Conservation (phyloP, 2,329 filamentous ascomycete genomes). For the Pseudocercospora crystallina region DNA sequence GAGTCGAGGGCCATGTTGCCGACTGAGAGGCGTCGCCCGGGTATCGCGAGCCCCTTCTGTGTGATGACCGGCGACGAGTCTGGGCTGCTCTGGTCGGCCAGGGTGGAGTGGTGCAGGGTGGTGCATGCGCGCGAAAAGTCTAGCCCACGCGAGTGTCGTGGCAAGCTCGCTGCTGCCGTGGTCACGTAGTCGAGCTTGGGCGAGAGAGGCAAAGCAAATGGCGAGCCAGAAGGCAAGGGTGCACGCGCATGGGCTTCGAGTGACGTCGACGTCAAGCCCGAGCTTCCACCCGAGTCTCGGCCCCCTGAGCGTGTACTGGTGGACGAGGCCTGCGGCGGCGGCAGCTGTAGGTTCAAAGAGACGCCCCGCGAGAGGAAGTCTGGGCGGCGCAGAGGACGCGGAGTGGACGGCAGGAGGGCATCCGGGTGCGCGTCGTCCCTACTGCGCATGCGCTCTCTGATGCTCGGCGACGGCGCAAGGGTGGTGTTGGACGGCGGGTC, state of each 20-base stretch:
- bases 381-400: conserved; percentile 57
- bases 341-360: conserved; percentile 67
- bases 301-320: conserved; percentile 40
- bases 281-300: too few relatives aligned
- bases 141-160: conserved; percentile 81
- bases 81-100: conserved; percentile 83
- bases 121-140: conserved; percentile 94
- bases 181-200: conserved; percentile 72
- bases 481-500: conserved; percentile 41
- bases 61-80: conserved; percentile 86
- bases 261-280: too few relatives aligned
- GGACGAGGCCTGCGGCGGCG: conserved; percentile 37
- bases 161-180: conserved; percentile 83
- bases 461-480: conserved; percentile 47
- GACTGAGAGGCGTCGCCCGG: conserved; percentile 46
- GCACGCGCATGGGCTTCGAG: too few relatives aligned
- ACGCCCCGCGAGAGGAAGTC: conserved; percentile 59
- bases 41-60: conserved; percentile 63
- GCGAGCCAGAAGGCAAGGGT: conserved; percentile 8
- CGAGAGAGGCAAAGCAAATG: conserved; percentile 65
- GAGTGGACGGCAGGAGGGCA: conserved; percentile 37
- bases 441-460: conserved; percentile 35
- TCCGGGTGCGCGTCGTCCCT: conserved; percentile 42
- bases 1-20: conserved; percentile 57
- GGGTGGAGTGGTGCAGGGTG: conserved; percentile 90